phyloP scores from a whole-genome alignment of 1,139 yeast genomes.

The Candida mesenterica region DNA sequence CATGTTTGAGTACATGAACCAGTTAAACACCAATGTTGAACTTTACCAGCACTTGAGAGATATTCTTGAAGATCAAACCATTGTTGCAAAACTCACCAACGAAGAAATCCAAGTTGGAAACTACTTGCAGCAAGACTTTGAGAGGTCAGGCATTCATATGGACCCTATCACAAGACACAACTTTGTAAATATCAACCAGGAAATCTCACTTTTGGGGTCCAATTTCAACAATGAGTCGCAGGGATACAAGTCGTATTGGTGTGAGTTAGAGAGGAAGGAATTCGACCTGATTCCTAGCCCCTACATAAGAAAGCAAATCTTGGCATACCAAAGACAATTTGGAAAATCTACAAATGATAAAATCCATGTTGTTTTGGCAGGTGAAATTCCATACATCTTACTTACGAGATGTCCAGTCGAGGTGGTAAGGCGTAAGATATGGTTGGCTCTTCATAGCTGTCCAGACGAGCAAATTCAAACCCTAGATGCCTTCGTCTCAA shows the following conservation, averaged over 20 bases:
- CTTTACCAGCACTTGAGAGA: slow-evolving; percentile 59
- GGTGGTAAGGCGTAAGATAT: slow-evolving; percentile 60
- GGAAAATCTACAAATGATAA: slow-evolving; percentile 15
- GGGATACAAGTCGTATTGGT: slow-evolving; percentile 40
- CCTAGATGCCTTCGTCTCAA: slow-evolving; percentile 57
- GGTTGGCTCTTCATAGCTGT: slow-evolving; percentile 71
- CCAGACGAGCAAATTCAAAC: slow-evolving; percentile 56
- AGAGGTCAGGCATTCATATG: slow-evolving; percentile 87
- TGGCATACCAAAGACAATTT: slow-evolving; percentile 23
- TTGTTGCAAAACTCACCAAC: slow-evolving; percentile 41
- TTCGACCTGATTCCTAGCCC: slow-evolving; percentile 28
- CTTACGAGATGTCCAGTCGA: slow-evolving; percentile 59
- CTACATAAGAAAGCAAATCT: slow-evolving; percentile 26
- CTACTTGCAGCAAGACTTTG: slow-evolving; percentile 78
- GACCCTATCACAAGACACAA: slow-evolving; percentile 61
- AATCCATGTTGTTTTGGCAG: slow-evolving; percentile 61
- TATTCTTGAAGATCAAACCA: slow-evolving; percentile 47
- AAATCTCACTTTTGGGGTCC: slow-evolving; percentile 81
- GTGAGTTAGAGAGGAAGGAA: slow-evolving; percentile 32
- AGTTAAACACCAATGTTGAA: slow-evolving; percentile 79
- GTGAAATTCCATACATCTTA: slow-evolving; percentile 65
- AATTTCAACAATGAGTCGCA: slow-evolving; percentile 63
- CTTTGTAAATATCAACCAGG: slow-evolving; percentile 78
- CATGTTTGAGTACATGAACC: slow-evolving; percentile 93
- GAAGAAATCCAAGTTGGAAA: slow-evolving; percentile 87